Percentiles rank a stretch among this genome's conserved stretches.
Evolutionary conservation across 1,284 basidiomycete genomes (phyloP).

Genomic region (Termitomyces sp.): DNA sequence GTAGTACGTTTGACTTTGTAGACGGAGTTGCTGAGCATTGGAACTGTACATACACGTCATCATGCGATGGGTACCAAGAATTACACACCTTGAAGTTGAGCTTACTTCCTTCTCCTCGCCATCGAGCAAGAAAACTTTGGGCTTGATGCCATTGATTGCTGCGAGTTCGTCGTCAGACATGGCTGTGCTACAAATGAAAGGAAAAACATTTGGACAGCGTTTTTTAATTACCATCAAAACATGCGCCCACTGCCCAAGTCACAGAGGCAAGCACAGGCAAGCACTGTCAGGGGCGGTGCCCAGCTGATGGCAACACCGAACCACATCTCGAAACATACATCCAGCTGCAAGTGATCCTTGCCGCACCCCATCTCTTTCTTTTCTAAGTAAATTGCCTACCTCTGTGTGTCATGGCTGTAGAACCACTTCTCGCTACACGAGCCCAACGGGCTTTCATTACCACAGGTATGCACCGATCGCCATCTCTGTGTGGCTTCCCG

Average conservation of each 20-base stretch:
- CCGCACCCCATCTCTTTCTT: not conserved
- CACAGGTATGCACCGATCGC: constrained; percentile 44
- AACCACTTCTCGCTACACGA: constrained; percentile 59
- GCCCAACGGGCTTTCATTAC: constrained; percentile 62
- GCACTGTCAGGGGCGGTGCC: not conserved
- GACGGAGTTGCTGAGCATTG: constrained; percentile 32
- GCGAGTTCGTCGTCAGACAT: constrained; percentile 35
- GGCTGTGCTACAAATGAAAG: not conserved
- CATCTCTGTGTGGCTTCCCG: not conserved
- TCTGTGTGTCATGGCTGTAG: constrained; percentile 49
- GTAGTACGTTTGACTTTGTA: constrained; percentile 50
- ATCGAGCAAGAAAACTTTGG: constrained; percentile 37
- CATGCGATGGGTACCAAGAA: not conserved
- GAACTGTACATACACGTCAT: not conserved
- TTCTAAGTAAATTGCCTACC: not conserved
- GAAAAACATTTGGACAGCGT: not conserved
- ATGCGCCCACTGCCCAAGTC: constrained; percentile 2
- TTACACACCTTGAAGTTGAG: constrained; percentile 38
- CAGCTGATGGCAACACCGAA: not conserved
- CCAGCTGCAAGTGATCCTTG: not conserved
- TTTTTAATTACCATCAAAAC: not conserved
- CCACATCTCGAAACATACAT: not conserved
- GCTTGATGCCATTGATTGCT: constrained; percentile 42
- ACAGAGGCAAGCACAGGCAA: too few species aligned
- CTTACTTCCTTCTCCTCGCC: constrained; percentile 41